These are phyloP conservation scores for Aegilops speltoides DNA, from an alignment of 176 grass and related monocot genomes.

Conservation along the genomic window DNA sequence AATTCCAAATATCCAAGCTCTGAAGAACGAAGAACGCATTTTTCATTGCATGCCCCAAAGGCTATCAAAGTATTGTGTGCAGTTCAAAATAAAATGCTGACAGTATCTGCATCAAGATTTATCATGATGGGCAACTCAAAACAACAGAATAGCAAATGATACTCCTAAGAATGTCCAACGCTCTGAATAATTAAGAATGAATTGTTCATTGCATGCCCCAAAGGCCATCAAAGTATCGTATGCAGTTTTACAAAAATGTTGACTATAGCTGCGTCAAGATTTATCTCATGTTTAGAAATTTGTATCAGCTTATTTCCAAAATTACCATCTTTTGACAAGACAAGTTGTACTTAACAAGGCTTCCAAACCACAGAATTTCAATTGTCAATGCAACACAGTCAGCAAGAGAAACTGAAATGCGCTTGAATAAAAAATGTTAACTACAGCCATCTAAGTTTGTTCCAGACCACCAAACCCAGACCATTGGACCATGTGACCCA, in stretches of 20 bases:
- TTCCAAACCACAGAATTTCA: not conserved
- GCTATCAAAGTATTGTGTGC: no score
- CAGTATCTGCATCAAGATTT: no score
- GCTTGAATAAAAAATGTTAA: no score
- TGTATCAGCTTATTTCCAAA: not conserved
- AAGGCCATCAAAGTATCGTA: not conserved
- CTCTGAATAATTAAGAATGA: not conserved
- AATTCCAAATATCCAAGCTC: not conserved
- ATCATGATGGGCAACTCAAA: conserved; percentile 5
- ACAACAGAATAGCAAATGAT: not conserved
- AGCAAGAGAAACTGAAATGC: no score
- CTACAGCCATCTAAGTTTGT: no score
- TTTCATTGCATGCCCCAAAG: no score
- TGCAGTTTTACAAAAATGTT: not conserved
- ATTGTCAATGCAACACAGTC: no score
- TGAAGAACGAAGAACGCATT: no score
- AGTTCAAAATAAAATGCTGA: no score
- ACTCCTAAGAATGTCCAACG: not conserved
- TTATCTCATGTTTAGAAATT: not conserved
- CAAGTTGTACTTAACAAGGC: not conserved
- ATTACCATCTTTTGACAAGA: not conserved
- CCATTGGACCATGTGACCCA: not conserved
- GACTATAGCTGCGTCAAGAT: not conserved
- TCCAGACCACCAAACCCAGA: no score
- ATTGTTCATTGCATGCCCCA: not conserved